Percentiles rank a stretch among this genome's conserved stretches.
Evolutionary conservation across 1,139 yeast species (phyloP).

Genomic region (Saccharomycopsis crataegensis): DNA sequence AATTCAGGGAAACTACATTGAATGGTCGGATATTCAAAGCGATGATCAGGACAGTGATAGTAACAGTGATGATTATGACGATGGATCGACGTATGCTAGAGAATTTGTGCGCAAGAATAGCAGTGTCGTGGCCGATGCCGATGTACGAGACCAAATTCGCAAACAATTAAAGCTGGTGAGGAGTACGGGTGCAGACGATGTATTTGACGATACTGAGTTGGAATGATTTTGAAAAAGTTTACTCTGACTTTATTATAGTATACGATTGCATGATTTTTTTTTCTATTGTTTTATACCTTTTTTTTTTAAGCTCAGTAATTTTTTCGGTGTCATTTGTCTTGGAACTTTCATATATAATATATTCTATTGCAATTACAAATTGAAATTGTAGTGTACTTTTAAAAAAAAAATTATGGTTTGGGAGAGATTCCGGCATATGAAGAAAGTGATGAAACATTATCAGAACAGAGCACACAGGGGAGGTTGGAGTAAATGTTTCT

Average conservation of each 20-base stretch:
- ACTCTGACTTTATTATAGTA: background rate
- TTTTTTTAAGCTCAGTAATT: too few species aligned
- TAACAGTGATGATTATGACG: slow-evolving; percentile 28
- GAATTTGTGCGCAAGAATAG: slow-evolving; percentile 10
- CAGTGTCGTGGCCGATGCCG: background rate
- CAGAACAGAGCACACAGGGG: too few species aligned
- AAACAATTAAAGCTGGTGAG: background rate
- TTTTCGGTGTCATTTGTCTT: too few species aligned
- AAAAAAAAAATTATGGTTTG: too few species aligned
- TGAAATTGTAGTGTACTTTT: too few species aligned
- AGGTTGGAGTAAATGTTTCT: too few species aligned
- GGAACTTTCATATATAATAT: too few species aligned
- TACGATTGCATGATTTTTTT: background rate
- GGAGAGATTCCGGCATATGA: slow-evolving; percentile 61
- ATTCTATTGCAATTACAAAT: too few species aligned
- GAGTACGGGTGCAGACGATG: background rate
- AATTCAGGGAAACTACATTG: slow-evolving; percentile 55
- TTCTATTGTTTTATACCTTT: background rate
- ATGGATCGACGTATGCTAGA: slow-evolving; percentile 28
- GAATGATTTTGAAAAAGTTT: background rate
- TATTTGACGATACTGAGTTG: background rate
- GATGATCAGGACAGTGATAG: slow-evolving; percentile 54
- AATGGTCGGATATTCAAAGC: slow-evolving; percentile 63
- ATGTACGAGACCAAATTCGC: background rate
- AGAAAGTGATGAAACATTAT: slow-evolving; percentile 52